Base-by-base conservation (phyloP, 106 monocot genomes). In the Triglochin maritima region DNA sequence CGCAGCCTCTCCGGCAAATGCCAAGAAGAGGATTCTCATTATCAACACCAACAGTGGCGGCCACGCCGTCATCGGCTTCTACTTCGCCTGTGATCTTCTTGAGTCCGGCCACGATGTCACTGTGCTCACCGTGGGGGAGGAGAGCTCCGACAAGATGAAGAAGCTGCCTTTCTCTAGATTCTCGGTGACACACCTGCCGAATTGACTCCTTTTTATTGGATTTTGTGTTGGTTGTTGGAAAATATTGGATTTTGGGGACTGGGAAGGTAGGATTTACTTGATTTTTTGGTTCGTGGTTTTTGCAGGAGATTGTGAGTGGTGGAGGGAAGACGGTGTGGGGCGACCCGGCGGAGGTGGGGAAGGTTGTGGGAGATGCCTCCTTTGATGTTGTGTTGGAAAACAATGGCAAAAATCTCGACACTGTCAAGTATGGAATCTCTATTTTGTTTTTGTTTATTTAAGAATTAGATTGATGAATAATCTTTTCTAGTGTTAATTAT, bases 11-110 rank as follows among this genome's bases (percentile, higher is more conserved):
- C 43, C 53, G 10, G 60, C 61, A 13, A 57, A 50, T 15, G 71
- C 70, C 50, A 84, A 81, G 87, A 90, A 90, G 83, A 87, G 59
- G 67, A 87, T 85, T 9, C 81, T 95, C 57, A 82, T 95, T 52
- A 73, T 95, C 17, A 95, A 95, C 77, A 85, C 90, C 54, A 80
- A 87, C 79, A 85, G 95, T 67, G 95, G 95, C 17, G 95, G 90
- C 55, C 95, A 95, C 60, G 95, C 95, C 17, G 85, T 95, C 47
- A 95, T 95, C 68, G 95, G 95, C 49, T 95, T 95, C 82, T 87
- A 95, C 78, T 67, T 95, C 60, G 95, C 95, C 17, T 62, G 70
- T 59, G 56, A 87, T 47, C 83, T 90, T 15, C 85, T 95, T 46
- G 67, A 63, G 46, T 59, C 85, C 10, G 95, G 95, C 9, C 95